Conservation (phyloP, 192 early-diverging fungal species). For the Rhizoclosmatium globosum region DNA sequence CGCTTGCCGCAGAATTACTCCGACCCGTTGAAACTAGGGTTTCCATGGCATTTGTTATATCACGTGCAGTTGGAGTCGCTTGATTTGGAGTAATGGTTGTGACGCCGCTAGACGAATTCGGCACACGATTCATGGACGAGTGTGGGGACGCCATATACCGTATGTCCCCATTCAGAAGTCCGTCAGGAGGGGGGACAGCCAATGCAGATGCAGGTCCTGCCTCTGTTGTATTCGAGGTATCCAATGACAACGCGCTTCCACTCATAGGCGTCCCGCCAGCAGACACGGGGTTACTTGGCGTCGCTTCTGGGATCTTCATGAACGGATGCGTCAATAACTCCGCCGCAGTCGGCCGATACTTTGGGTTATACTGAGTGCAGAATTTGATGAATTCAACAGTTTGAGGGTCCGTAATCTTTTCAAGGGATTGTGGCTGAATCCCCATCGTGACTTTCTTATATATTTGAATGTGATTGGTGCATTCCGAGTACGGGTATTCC, state of each 20-base stretch:
- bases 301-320: conserved; percentile 30
- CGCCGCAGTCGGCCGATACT: conserved; percentile 51
- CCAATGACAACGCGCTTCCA: neutral
- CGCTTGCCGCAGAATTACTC: neutral
- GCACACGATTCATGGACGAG: neutral
- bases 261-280: neutral
- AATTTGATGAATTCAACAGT: conserved; percentile 72
- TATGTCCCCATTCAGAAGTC: neutral
- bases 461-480: conserved; percentile 85
- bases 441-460: conserved; percentile 80
- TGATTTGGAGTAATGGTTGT: neutral
- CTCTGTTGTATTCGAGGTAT: neutral
- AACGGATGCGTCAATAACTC: conserved; percentile 61
- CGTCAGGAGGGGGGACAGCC: neutral
- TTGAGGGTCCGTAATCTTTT: conserved; percentile 69
- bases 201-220: neutral
- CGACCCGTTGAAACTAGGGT: neutral
- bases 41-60: neutral
- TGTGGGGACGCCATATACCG: neutral
- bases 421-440: conserved; percentile 74
- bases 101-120: no score
- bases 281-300: neutral
- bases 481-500: conserved; percentile 88
- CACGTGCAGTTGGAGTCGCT: neutral
- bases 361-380: conserved; percentile 68